phyloP scores from a whole-genome alignment of 495 filamentous ascomycete species.

The Penicillium longicatenatum region DNA sequence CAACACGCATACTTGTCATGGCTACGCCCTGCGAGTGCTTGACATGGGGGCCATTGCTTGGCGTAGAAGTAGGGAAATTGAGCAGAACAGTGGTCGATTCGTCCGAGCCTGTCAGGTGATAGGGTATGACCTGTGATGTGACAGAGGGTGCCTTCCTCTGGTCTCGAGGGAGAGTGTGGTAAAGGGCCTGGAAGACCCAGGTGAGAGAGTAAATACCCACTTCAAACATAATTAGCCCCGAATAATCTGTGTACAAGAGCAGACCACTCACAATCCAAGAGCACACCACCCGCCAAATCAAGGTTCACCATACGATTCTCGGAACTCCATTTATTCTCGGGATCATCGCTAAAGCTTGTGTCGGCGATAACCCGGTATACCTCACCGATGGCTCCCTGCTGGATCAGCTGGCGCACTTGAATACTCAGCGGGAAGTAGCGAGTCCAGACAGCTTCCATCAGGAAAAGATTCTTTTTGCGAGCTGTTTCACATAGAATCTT shows the following conservation, averaged over 20 bases:
- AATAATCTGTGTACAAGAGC: background rate
- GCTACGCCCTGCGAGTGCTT: conserved; percentile 69
- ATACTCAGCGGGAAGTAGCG: conserved; percentile 83
- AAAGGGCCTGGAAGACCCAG: conserved; percentile 92
- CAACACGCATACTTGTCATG: conserved; percentile 71
- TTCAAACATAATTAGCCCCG: conserved; percentile 21
- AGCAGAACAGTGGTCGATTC: conserved; percentile 79
- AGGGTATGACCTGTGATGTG: conserved; percentile 68
- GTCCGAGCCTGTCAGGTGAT: conserved; percentile 78
- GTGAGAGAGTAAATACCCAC: conserved; percentile 89
- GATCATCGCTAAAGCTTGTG: conserved; percentile 53
- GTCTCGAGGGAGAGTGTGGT: conserved; percentile 68
- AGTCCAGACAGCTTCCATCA: conserved; percentile 98
- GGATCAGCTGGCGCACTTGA: conserved; percentile 71
- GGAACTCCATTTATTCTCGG: conserved; percentile 55
- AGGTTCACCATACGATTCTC: conserved; percentile 82
- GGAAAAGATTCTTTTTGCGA: conserved; percentile 76
- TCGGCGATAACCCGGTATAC: conserved; percentile 80
- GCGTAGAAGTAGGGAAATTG: conserved; percentile 68
- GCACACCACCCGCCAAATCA: conserved; percentile 80
- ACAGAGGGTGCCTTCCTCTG: conserved; percentile 57
- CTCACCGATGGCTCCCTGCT: conserved; percentile 69
- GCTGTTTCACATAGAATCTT: conserved; percentile 74
- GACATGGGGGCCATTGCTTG: conserved; percentile 36
- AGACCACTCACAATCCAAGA: conserved; percentile 65